A percentile compares a stretch with the other conserved stretches of the same genome.
These are phyloP conservation scores for Baeospora myosura DNA, from an alignment of 1,284 basidiomycete species.

Conservation along the genomic window DNA sequence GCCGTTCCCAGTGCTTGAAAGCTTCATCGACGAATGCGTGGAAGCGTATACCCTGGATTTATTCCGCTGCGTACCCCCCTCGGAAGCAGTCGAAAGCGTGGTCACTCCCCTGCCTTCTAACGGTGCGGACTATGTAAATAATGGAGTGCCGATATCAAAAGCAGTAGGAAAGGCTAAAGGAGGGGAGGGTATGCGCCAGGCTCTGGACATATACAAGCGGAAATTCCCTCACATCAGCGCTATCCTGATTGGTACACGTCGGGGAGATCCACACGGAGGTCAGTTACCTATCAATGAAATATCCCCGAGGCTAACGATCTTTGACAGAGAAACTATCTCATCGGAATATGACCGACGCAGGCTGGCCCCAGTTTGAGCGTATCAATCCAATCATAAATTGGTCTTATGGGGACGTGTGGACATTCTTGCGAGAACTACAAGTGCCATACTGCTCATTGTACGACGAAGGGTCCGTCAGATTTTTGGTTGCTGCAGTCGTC, in stretches of 20 bases:
- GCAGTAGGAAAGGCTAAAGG: conserved; percentile 48
- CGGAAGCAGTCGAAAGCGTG: conserved; percentile 39
- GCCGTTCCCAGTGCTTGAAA: conserved; percentile 80
- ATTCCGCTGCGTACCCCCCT: conserved; percentile 46
- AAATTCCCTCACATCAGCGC: conserved; percentile 62
- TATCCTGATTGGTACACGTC: conserved; percentile 84
- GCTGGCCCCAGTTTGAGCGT: conserved; percentile 86
- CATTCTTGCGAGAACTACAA: conserved; percentile 68
- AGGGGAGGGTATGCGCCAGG: conserved; percentile 77
- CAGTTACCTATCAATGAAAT: conserved; percentile 26
- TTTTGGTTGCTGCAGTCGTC: conserved; percentile 2
- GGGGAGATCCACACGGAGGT: conserved; percentile 92
- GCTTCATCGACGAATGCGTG: conserved; percentile 68
- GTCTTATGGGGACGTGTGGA: conserved; percentile 88
- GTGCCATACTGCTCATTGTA: conserved; percentile 88
- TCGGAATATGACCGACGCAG: conserved; percentile 75
- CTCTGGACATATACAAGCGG: conserved; percentile 70
- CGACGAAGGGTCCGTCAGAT: conserved; percentile 71
- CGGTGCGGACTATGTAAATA: conserved; percentile 17
- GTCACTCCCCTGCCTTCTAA: conserved; percentile 24
- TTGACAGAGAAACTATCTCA: conserved; percentile 56
- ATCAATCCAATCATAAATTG: conserved; percentile 96
- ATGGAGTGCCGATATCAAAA: conserved; percentile 13
- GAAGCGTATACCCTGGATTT: conserved; percentile 75
- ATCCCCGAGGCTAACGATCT: conserved; percentile 5